phyloP scores from a whole-genome alignment of 495 filamentous ascomycete species.

The Penicillium odoratum region DNA sequence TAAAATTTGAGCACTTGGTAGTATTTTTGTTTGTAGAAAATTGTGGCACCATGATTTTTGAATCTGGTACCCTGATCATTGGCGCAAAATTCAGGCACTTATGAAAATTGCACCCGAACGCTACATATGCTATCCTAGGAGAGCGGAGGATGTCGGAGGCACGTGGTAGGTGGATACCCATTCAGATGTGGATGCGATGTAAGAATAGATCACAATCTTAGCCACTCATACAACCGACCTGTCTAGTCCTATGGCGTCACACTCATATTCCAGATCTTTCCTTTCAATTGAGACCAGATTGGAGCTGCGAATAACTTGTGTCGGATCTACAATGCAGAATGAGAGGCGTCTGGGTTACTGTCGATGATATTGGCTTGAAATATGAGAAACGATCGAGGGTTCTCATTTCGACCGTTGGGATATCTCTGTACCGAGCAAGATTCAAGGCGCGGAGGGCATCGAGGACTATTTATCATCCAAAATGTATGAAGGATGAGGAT shows the following conservation, averaged over 20 bases:
- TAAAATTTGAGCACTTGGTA: no score
- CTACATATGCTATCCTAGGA: constrained; percentile 33
- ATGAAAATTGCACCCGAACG: constrained; percentile 45
- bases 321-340: constrained; percentile 40
- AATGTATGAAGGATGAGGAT: no score
- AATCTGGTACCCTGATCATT: constrained; percentile 28
- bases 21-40: not conserved
- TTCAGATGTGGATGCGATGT: constrained; percentile 30
- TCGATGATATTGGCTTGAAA: constrained; percentile 29
- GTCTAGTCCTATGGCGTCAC: constrained; percentile 17
- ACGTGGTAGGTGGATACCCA: constrained; percentile 32
- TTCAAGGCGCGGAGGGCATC: constrained; percentile 47
- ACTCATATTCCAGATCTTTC: constrained; percentile 50
- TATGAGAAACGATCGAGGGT: constrained; percentile 39
- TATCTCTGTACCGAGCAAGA: constrained; percentile 46
- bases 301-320: constrained; percentile 43
- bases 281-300: constrained; percentile 49
- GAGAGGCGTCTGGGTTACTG: constrained; percentile 39
- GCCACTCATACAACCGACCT: not conserved
- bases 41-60: not conserved
- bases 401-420: constrained; percentile 50
- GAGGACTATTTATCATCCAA: constrained; percentile 28
- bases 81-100: constrained; percentile 61
- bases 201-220: not conserved
- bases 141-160: constrained; percentile 19